Base-by-base conservation (phyloP, 805 yeast species). In the Lachancea nothofagi region DNA sequence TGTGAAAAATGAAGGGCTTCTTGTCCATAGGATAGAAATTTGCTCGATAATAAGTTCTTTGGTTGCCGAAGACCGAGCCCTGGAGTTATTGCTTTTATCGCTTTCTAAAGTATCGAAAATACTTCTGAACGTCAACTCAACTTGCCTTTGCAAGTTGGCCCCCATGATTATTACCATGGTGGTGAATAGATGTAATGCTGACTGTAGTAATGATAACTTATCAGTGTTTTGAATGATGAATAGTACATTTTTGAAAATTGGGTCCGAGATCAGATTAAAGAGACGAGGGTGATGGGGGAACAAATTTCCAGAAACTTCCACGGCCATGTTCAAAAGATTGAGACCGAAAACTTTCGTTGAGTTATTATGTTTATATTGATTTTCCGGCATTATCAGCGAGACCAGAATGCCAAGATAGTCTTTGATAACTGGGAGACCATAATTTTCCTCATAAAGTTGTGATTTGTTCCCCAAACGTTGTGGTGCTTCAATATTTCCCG, bases 31-130 rank as follows among this genome's bases (percentile, higher is more conserved):
- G 34, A 82, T 77, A 3, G 96, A 83, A 2, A 90, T 64, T 9
- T 89, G 79, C 61, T 93, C 98, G 29, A 89, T 74, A 49, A 93
- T 69, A 44, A 85, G 70, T 57, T 93, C 98, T 49, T 90, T 82
- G 1, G 80, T 64, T n/a, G 66, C 66, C 32, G 65, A 46, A 1
- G 71, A 66, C 9, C 65, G 60, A 5, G 57, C 55, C 33, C 62
- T 57, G n/a, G 38, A 22, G 15, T 30, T 36, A n/a, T 33, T 45
- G 9, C 40, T 29, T 13, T 30, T 32, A 13, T 39, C 38, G 13
- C 46, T 48, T n/a, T 49, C 36, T 17, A 82, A 69, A 7, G 79
- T 66, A 42, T 77, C 72, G 51, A 86, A 79, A 20, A 87, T 72
- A 13, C 83, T 69, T 28, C 71, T 73, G 38, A 83, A 63, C 0